A percentile compares a stretch with the other conserved stretches of the same genome.
Conservation (phyloP, 495 filamentous ascomycete genomes). For the Penicillium chermesinum region DNA sequence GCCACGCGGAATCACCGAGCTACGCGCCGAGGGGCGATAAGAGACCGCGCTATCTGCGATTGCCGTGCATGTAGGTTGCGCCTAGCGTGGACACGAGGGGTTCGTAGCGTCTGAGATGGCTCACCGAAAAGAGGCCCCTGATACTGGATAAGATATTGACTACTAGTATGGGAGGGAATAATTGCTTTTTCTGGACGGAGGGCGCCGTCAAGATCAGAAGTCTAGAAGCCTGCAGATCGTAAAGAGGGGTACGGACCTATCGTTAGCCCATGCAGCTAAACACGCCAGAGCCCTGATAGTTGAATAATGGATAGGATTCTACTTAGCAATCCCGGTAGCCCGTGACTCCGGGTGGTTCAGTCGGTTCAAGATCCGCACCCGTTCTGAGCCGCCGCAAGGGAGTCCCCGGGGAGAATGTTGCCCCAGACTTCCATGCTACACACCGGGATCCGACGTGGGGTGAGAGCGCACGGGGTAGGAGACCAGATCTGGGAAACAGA, state of each 20-base stretch:
- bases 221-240: background rate
- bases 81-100: too few relatives aligned
- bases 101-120: too few relatives aligned
- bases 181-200: background rate
- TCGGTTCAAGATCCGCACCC: background rate
- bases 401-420: constrained; percentile 4
- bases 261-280: background rate
- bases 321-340: background rate
- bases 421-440: constrained; percentile 16
- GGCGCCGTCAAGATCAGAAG: background rate
- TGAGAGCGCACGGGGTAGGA: constrained; percentile 2
- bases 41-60: too few relatives aligned
- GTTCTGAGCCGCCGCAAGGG: background rate
- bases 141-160: too few relatives aligned
- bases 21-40: background rate
- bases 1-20: background rate
- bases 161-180: too few relatives aligned
- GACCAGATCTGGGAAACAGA: constrained; percentile 11
- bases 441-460: constrained; percentile 8
- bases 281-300: background rate
- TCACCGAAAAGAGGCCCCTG: too few relatives aligned
- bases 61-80: too few relatives aligned
- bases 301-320: background rate
- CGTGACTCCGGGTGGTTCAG: too few relatives aligned
- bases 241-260: background rate